Evolutionary conservation across 176 grass and related monocot species (phyloP).

Genomic region (Canna indica): DNA sequence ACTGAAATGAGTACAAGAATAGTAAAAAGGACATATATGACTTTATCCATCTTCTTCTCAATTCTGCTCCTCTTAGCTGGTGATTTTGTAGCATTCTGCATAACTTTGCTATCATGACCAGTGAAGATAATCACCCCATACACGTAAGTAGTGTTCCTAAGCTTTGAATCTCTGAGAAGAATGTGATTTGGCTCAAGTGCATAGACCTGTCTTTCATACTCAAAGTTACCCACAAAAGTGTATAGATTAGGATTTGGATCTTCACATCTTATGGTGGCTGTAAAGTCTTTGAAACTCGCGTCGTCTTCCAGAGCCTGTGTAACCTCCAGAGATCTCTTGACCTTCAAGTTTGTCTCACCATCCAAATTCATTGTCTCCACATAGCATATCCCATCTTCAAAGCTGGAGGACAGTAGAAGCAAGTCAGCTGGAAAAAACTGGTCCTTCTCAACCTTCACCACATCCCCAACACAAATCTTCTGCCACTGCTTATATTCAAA

Average conservation of each 20-base stretch:
- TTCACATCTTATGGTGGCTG: slow-evolving; percentile 61
- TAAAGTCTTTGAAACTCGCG: slow-evolving; percentile 63
- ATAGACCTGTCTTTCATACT: slow-evolving; percentile 79
- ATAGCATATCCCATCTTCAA: slow-evolving; percentile 95
- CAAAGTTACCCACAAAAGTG: slow-evolving; percentile 81
- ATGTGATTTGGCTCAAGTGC: slow-evolving; percentile 78
- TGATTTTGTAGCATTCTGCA: slow-evolving; percentile 88
- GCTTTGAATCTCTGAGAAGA: slow-evolving; percentile 92
- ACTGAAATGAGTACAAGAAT: slow-evolving; percentile 79
- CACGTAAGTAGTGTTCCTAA: slow-evolving; percentile 84
- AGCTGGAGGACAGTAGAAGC: slow-evolving; percentile 70
- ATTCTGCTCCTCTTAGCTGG: slow-evolving; percentile 94
- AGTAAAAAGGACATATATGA: slow-evolving; percentile 91
- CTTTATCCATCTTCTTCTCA: slow-evolving; percentile 90
- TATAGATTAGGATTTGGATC: slow-evolving; percentile 94
- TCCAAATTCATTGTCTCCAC: slow-evolving; percentile 99
- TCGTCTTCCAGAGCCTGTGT: slow-evolving; percentile 75
- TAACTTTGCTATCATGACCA: slow-evolving; percentile 92
- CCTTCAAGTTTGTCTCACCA: slow-evolving; percentile 92
- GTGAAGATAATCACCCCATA: slow-evolving; percentile 89
- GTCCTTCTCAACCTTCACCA: slow-evolving; percentile 92
- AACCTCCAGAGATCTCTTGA: slow-evolving; percentile 84
- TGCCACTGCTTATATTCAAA: slow-evolving; percentile 67
- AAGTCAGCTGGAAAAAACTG: slow-evolving; percentile 94
- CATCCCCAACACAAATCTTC: slow-evolving; percentile 71